phyloP scores from a whole-genome alignment of 1,284 basidiomycete species.

The Trichosporon sp. region DNA sequence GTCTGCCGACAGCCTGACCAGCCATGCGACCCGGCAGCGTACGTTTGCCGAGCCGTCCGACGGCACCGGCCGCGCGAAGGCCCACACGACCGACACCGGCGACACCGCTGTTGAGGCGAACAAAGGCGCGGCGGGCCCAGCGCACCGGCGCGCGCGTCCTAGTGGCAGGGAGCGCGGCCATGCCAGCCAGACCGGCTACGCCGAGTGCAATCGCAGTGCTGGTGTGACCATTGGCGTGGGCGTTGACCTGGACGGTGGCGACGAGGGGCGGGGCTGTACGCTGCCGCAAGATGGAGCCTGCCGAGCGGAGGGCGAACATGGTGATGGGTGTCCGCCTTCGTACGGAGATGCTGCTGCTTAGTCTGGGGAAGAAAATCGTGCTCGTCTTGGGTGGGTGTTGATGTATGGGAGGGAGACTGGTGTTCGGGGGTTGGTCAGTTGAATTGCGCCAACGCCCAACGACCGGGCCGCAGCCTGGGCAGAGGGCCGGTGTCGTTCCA shows the following conservation, averaged over 20 bases:
- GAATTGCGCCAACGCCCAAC: background rate
- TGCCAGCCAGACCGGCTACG: background rate
- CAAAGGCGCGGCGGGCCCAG: background rate
- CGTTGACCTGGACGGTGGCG: conserved; percentile 2
- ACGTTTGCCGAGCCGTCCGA: background rate
- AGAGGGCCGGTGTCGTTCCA: too few relatives aligned
- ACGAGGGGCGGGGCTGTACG: background rate
- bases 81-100: background rate
- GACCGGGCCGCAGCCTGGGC: background rate
- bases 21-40: conserved; percentile 1
- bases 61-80: conserved; percentile 1
- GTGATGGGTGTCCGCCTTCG: background rate
- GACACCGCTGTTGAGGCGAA: conserved; percentile 2
- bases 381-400: background rate
- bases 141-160: background rate
- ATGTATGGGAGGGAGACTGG: background rate
- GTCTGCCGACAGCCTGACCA: background rate
- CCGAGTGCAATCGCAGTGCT: background rate
- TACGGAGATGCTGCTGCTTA: too few relatives aligned
- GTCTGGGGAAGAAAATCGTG: background rate
- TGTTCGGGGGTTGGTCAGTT: background rate
- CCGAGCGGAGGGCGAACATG: conserved; percentile 3
- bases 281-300: conserved; percentile 1
- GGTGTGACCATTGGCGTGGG: conserved; percentile 1
- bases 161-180: background rate